These are phyloP conservation scores for Scalesia atractyloides DNA, from an alignment of 129 eudicot genomes.

Conservation along the genomic window DNA sequence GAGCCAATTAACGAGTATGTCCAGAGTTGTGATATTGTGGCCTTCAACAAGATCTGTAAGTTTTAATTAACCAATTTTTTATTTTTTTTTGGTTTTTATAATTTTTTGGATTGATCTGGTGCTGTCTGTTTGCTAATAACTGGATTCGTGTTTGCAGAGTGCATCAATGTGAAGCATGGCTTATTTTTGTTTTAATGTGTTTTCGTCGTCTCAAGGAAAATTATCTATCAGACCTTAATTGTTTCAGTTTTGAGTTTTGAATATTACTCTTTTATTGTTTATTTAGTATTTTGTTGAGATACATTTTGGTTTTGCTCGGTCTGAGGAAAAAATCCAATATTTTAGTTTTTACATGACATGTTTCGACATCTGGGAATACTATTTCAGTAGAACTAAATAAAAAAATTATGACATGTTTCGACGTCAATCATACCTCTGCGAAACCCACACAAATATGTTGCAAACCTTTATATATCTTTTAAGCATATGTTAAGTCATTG, in stretches of 20 bases:
- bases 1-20: constrained; percentile 78
- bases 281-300: background rate
- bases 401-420: background rate
- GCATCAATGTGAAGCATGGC: background rate
- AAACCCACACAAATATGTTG: too few species aligned
- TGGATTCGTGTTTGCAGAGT: constrained; percentile 32
- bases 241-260: constrained; percentile 21
- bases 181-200: constrained; percentile 6
- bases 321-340: background rate
- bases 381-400: too few species aligned
- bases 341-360: background rate
- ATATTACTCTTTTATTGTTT: background rate
- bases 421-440: background rate
- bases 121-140: background rate
- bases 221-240: background rate
- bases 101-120: background rate
- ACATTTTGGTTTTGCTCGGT: background rate
- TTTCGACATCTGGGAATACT: background rate
- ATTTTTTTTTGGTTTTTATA: background rate
- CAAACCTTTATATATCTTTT: too few species aligned
- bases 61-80: background rate
- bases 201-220: background rate
- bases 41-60: constrained; percentile 93
- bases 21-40: constrained; percentile 95
- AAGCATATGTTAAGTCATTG: too few species aligned